Conservation (phyloP, 108 stramenopile genomes). For the Nitzschia sp. region DNA sequence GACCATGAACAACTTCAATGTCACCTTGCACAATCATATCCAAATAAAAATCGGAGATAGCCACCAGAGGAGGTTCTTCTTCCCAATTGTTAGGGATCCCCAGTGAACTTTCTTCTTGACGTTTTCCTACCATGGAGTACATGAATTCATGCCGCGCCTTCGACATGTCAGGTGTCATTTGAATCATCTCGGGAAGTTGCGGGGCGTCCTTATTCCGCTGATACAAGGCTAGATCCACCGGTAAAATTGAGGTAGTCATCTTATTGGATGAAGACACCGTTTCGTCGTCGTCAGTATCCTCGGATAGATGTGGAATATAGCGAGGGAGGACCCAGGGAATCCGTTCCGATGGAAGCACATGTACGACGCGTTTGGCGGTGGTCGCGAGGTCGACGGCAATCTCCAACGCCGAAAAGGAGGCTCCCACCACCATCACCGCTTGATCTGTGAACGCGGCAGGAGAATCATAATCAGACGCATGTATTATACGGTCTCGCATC, state of each 20-base stretch:
- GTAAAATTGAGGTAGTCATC: conserved; percentile 39
- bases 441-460: conserved; percentile 34
- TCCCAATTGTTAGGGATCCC: conserved; percentile 53
- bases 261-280: too few relatives aligned
- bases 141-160: conserved; percentile 35
- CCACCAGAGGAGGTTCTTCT: conserved; percentile 49
- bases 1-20: conserved; percentile 53
- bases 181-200: conserved; percentile 34
- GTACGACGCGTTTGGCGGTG: conserved; percentile 47
- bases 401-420: conserved; percentile 65
- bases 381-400: conserved; percentile 61
- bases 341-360: conserved; percentile 36
- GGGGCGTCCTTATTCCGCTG: conserved; percentile 41
- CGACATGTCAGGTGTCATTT: conserved; percentile 36
- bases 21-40: conserved; percentile 50
- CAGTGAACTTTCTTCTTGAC: conserved; percentile 42
- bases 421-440: conserved; percentile 58
- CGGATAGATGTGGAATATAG: conserved; percentile 29
- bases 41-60: conserved; percentile 63
- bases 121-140: conserved; percentile 40
- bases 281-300: background rate
- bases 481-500: conserved; percentile 26
- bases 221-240: conserved; percentile 60
- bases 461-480: conserved; percentile 47
- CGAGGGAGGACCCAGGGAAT: conserved; percentile 74